Percentiles rank a stretch among this genome's conserved stretches.
Conservation (phyloP, 148 eudicot species). For the Talinum fruticosum region DNA sequence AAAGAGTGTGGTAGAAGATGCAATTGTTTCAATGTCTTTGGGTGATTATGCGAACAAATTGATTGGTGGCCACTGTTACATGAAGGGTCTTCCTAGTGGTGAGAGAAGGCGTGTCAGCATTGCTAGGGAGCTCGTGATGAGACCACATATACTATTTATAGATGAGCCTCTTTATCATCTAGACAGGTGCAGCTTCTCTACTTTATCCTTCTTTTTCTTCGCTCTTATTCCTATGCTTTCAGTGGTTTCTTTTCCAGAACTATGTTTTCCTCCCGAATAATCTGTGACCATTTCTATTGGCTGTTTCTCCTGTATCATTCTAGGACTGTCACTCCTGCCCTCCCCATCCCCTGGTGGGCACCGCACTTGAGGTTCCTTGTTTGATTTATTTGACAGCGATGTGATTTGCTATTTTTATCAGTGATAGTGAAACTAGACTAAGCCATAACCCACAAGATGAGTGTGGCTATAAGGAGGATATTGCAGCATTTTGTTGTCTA, state of each 20-base stretch:
- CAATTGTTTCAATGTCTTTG: conserved; percentile 85
- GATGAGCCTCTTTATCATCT: conserved; percentile 99
- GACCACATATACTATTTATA: conserved; percentile 82
- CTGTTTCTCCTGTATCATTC: not conserved
- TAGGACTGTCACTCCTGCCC: not conserved
- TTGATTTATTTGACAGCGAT: not conserved
- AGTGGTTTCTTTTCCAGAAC: not conserved
- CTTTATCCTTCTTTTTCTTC: not conserved
- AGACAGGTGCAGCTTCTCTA: conserved; percentile 59
- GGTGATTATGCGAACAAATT: conserved; percentile 89
- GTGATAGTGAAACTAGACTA: not conserved
- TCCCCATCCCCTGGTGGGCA: not conserved
- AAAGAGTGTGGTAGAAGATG: conserved; percentile 86
- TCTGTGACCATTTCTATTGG: not conserved
- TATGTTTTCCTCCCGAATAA: not conserved
- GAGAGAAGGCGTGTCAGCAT: conserved; percentile 93
- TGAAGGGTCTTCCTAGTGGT: conserved; percentile 94
- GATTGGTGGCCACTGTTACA: conserved; percentile 92
- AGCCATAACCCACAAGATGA: not conserved
- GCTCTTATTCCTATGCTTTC: not conserved
- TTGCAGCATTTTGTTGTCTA: not conserved
- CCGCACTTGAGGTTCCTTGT: not conserved
- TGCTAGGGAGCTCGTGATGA: conserved; percentile 95
- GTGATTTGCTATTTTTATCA: not conserved
- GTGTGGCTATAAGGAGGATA: not conserved